Evolutionary conservation across 1,139 yeast species (phyloP), one percentile per base, ranked within the genome.

Genomic region (Geotrichum macrosporum): DNA sequence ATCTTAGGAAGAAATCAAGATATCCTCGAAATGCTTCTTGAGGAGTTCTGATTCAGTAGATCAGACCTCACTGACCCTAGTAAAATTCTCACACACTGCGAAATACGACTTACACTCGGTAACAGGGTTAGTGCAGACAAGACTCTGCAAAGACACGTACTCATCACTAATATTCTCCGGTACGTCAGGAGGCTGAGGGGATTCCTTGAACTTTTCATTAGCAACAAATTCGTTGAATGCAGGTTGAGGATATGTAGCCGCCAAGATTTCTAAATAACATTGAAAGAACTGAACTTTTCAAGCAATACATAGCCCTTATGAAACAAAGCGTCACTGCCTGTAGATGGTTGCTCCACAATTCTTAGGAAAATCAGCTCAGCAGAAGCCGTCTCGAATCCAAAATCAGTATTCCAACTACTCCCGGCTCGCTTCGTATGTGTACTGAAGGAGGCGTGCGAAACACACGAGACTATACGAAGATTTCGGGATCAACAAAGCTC

Each of bases 251-350:
- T 59, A 62, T 34, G 55, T 56, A 16, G 64, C 68, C 22, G 60
- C 58, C 31, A 62, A 55, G 4, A 72, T 71, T 50, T 69, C 74
- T 54, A 72, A 61, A 54, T 68, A 72, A 41, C 63, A 48, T 48
- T 69, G 68, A 53, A 70, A 65, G 73, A 72, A 3, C 75, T 69
- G 44, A 73, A 59, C 55, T 70, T 69, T 51, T 72, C 76, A 54
- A 71, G 72, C 9, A 73, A 69, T n/a, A 69, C 76, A 49, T 72
- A 71, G 12, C 76, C 75, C 37, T 71, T 67, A 2, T 73, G 65
- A 74, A 74, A 73, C 27, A 66, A 49, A 5, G 77, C 73, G 56
- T 73, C 77, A 49, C 77, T 77, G 22, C 76, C 76, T 27, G 68
- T 62, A 4, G 27, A 57, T 3, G 76, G 76, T 47, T 71, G 66